Conservation (phyloP, 495 filamentous ascomycete genomes). For the Lepraria neglecta region DNA sequence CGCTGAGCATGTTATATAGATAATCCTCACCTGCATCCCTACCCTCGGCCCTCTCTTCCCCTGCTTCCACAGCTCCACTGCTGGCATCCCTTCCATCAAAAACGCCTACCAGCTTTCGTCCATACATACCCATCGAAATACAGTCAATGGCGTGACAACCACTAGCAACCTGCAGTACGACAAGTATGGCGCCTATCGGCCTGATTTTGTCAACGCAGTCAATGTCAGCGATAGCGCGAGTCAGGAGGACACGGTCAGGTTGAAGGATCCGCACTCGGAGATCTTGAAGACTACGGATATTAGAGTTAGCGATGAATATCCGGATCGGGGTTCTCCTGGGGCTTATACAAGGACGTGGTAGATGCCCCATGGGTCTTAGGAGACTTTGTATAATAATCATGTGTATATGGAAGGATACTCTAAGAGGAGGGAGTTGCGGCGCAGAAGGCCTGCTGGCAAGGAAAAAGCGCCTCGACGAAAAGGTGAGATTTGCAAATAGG, state of each 20-base stretch:
- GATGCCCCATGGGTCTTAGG: no score
- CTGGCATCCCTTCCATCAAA: neutral
- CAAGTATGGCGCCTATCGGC: neutral
- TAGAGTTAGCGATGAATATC: constrained; percentile 13
- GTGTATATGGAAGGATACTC: neutral
- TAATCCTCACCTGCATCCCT: constrained; percentile 22
- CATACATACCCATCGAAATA: constrained; percentile 1
- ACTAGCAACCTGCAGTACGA: neutral
- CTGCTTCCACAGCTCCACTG: constrained; percentile 10
- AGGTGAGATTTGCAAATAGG: no score
- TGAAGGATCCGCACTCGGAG: constrained; percentile 11
- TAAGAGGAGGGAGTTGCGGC: no score
- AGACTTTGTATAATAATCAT: no score
- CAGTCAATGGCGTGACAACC: constrained; percentile 2
- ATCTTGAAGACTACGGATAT: constrained; percentile 19
- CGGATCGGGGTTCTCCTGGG: neutral
- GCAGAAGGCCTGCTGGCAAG: no score
- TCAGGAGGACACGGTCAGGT: constrained; percentile 9
- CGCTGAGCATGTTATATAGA: neutral
- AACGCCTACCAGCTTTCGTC: constrained; percentile 4
- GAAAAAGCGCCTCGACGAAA: no score
- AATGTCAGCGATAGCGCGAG: neutral
- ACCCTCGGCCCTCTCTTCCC: constrained; percentile 22
- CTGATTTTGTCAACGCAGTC: neutral
- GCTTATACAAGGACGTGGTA: constrained; percentile 13